Evolutionary conservation across 208 protist species (phyloP).

Genomic region (Herpetomonas tarakana): DNA sequence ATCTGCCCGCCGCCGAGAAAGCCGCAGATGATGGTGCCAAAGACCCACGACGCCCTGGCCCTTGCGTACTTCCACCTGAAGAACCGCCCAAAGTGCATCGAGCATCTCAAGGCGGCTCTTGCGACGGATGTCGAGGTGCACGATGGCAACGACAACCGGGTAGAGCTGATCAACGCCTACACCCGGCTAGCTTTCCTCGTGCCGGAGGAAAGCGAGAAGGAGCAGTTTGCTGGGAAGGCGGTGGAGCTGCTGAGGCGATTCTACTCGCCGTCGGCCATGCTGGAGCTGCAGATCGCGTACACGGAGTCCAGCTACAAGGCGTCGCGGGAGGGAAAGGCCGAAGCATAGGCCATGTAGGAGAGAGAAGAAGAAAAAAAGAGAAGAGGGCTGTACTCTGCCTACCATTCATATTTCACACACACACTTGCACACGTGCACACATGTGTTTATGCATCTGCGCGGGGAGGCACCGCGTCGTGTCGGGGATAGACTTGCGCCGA

Average conservation of each 20-base stretch:
- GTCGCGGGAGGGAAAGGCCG: neutral
- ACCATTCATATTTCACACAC: too few species aligned
- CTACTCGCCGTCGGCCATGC: conserved; percentile 59
- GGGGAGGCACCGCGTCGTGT: too few species aligned
- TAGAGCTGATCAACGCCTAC: conserved; percentile 72
- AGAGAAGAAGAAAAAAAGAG: conserved; percentile 5
- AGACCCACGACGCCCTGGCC: conserved; percentile 79
- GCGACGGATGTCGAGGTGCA: conserved; percentile 53
- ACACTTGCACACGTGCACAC: too few species aligned
- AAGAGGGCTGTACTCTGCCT: too few species aligned
- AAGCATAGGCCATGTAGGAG: conserved; percentile 3
- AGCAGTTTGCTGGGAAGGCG: conserved; percentile 46
- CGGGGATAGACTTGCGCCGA: too few species aligned
- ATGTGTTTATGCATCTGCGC: too few species aligned
- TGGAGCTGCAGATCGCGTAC: conserved; percentile 48
- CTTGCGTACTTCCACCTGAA: conserved; percentile 74
- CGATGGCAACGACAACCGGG: conserved; percentile 38
- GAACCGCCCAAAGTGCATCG: conserved; percentile 70
- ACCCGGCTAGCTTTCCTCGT: conserved; percentile 68
- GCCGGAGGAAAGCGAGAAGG: conserved; percentile 25
- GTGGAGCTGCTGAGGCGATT: conserved; percentile 62
- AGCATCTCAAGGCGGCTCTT: conserved; percentile 63
- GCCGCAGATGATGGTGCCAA: conserved; percentile 84
- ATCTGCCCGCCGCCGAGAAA: conserved; percentile 77
- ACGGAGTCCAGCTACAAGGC: conserved; percentile 29